A percentile compares a stretch with the other conserved stretches of the same genome.
Evolutionary conservation across 1,284 basidiomycete genomes (phyloP).

Genomic region (Veloboletus limbatus): DNA sequence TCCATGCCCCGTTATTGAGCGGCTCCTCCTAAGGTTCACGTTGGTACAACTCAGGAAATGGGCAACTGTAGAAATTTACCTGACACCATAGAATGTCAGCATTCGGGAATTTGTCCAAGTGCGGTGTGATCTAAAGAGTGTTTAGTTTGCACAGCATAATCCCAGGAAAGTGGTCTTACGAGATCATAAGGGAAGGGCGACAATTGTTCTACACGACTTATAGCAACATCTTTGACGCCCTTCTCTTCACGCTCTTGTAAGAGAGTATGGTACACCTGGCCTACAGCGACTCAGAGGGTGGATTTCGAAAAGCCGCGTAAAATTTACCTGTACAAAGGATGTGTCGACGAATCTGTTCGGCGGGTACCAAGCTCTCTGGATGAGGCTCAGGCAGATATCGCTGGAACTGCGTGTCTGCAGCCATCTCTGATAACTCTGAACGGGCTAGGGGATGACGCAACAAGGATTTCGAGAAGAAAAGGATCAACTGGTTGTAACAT

Average conservation of each 20-base stretch:
- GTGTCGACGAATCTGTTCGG: conserved; percentile 89
- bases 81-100: conserved; percentile 91
- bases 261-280: conserved; percentile 93
- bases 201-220: conserved; percentile 92
- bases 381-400: conserved; percentile 89
- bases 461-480: conserved; percentile 97
- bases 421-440: conserved; percentile 86
- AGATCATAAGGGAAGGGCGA: conserved; percentile 96
- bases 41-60: conserved; percentile 2
- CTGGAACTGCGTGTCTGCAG: conserved; percentile 87
- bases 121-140: conserved; percentile 64
- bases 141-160: conserved; percentile 4
- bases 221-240: conserved; percentile 90
- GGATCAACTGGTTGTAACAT: conserved; percentile 56
- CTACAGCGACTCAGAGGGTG: conserved; percentile 36
- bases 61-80: conserved; percentile 36
- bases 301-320: neutral
- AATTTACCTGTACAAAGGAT: conserved; percentile 77
- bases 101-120: conserved; percentile 95
- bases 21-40: conserved; percentile 65
- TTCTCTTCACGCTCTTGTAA: conserved; percentile 86
- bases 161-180: conserved; percentile 39
- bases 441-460: conserved; percentile 92
- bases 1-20: conserved; percentile 92
- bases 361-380: conserved; percentile 65